These are phyloP conservation scores for Agrocybe pediades DNA, from an alignment of 768 basidiomycete genomes.

Conservation along the genomic window DNA sequence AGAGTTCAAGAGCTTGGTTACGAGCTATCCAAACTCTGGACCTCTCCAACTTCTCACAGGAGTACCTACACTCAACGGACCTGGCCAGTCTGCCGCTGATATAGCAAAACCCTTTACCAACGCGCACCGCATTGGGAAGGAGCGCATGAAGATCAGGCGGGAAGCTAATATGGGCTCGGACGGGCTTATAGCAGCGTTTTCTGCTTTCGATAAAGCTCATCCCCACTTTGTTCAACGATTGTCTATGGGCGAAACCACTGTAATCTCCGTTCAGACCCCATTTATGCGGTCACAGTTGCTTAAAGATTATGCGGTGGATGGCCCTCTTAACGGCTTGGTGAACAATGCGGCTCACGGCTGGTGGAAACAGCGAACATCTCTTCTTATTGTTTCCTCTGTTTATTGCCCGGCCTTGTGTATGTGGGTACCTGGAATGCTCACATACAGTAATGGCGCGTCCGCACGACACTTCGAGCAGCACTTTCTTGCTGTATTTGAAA, in stretches of 20 bases:
- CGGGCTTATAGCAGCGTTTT: slow-evolving; percentile 3
- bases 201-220: slow-evolving; percentile 9
- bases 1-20: slow-evolving; percentile 11
- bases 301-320: slow-evolving; percentile 15
- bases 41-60: slow-evolving; percentile 20
- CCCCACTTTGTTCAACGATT: slow-evolving; percentile 23
- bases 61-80: slow-evolving; percentile 18
- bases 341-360: slow-evolving; percentile 38
- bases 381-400: slow-evolving; percentile 33
- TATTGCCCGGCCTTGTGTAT: slow-evolving; percentile 26
- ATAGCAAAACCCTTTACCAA: slow-evolving; percentile 23
- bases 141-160: slow-evolving; percentile 15
- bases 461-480: slow-evolving; percentile 26
- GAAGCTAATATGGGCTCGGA: slow-evolving; percentile 1
- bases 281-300: slow-evolving; percentile 30
- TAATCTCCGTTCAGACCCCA: slow-evolving; percentile 27
- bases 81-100: slow-evolving; percentile 23
- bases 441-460: slow-evolving; percentile 35
- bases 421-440: slow-evolving; percentile 35
- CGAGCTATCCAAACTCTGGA: slow-evolving; percentile 10
- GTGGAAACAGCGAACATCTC: slow-evolving; percentile 26
- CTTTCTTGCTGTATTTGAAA: slow-evolving; percentile 24
- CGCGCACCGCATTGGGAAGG: slow-evolving; percentile 18
- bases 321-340: slow-evolving; percentile 33
- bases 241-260: slow-evolving; percentile 18